Conservation (phyloP, 139 green algal species). For the Pseudopediastrum boryanum region DNA sequence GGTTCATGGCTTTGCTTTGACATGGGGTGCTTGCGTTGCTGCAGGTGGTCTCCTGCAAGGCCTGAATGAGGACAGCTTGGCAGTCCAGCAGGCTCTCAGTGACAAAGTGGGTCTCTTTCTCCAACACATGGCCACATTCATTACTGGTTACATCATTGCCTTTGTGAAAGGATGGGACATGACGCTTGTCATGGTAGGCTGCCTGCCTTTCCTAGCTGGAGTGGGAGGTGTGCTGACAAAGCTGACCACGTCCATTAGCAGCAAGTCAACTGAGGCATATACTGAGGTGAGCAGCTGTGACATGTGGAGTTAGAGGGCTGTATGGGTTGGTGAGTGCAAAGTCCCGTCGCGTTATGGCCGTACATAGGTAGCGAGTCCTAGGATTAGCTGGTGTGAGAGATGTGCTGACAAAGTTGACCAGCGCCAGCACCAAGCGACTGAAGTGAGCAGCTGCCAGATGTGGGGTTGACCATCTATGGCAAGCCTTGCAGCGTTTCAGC, state of each 20-base stretch:
- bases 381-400: no score
- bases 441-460: no score
- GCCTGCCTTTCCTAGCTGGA: constrained; percentile 59
- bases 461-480: no score
- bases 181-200: constrained; percentile 73
- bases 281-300: constrained; percentile 32
- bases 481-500: no score
- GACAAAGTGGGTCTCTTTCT: constrained; percentile 68
- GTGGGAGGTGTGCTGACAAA: constrained; percentile 39
- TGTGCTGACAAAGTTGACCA: no score
- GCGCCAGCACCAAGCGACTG: no score
- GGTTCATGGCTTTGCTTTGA: no score
- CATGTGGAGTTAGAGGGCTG: no score
- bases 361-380: no score
- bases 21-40: constrained; percentile 4
- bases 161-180: constrained; percentile 62
- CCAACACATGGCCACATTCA: constrained; percentile 64
- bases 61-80: constrained; percentile 75
- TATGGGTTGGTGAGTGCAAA: no score
- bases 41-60: constrained; percentile 60
- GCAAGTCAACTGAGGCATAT: constrained; percentile 32
- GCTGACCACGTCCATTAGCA: constrained; percentile 16
- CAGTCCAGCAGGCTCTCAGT: constrained; percentile 66
- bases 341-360: no score
- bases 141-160: constrained; percentile 31